Base-by-base conservation (phyloP, 495 filamentous ascomycete genomes). In the Podospora comata region DNA sequence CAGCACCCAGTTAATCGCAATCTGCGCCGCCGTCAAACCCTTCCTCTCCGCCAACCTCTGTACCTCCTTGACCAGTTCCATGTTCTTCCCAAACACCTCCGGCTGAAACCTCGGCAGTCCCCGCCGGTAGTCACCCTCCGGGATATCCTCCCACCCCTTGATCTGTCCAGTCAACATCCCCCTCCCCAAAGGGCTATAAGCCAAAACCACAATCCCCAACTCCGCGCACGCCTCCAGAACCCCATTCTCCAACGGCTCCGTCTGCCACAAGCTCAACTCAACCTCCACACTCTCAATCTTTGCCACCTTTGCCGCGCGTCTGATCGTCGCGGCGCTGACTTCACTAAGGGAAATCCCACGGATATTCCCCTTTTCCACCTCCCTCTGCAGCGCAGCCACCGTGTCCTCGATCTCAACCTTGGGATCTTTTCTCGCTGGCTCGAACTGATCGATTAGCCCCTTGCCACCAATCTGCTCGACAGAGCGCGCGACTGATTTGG, bases 381-480 rank as follows among this genome's bases (percentile, higher is more conserved):
- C 79, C 73, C 82, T 81, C 73, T 89, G 81, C 16, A 92, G 70
- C 11, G 78, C 80, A 5, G 79, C 81, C 60, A 86, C 76, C 13
- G 86, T 86, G 13, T 74, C 76, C 62, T 83, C 79, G 59, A 85
- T 74, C 13, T 80, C 79, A 32, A 81, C 82, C 0, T 86, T 86
- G 15, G 80, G 82, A 71, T 96, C 93, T 27, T 91, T 85, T 4
- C 94, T 83, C 5, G 91, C 92, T 63, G 80, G 86, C 78, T 95
- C 89, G 73, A 94, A 97, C 66, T 94, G 86, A 77, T 97, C 91
- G 67, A 97, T 82, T 63, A 80, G 86, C 82, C 93, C 93, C 69
- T 88, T 91, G n/a, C 89, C 91, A 65, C 87, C 86, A 4, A 93
- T 79, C 28, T 85, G 69, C 26, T 76, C 82, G 54, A 96, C 74